Conservation (phyloP, 2,329 filamentous ascomycete species). For the Phaeosphaeriaceae sp. region DNA sequence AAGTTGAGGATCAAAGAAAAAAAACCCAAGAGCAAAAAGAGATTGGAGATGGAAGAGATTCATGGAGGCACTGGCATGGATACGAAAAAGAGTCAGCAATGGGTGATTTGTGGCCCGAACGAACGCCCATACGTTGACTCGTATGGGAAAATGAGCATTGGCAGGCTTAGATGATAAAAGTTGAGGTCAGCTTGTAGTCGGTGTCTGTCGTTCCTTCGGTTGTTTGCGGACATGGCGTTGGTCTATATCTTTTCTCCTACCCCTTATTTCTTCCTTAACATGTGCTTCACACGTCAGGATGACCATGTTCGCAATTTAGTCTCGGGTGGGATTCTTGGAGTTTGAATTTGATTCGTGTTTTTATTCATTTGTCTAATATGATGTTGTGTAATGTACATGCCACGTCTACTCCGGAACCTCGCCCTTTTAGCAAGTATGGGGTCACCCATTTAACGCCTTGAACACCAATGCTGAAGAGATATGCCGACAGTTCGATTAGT, state of each 20-base stretch:
- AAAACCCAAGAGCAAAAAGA: constrained; percentile 60
- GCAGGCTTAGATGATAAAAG: no score
- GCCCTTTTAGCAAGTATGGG: neutral
- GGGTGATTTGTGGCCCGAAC: neutral
- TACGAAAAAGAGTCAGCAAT: neutral
- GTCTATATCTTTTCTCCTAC: no score
- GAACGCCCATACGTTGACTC: constrained; percentile 3
- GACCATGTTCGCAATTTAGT: no score
- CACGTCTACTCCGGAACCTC: neutral
- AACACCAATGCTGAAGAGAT: constrained; percentile 1
- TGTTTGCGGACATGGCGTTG: no score
- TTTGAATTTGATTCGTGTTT: no score
- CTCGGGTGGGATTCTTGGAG: no score
- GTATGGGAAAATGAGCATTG: constrained; percentile 2
- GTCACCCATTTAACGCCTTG: neutral
- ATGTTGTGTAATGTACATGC: neutral
- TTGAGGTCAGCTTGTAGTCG: no score
- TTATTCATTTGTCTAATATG: no score
- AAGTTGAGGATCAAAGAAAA: constrained; percentile 60
- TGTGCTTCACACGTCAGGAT: no score
- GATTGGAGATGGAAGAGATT: constrained; percentile 59
- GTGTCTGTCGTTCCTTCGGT: no score
- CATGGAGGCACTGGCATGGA: constrained; percentile 10
- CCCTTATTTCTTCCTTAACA: no score
- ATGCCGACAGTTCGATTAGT: constrained; percentile 16